Evolutionary conservation across 768 basidiomycete genomes (phyloP), one percentile per base, ranked within the genome.

Genomic region (Pleurotus tuber-regium): DNA sequence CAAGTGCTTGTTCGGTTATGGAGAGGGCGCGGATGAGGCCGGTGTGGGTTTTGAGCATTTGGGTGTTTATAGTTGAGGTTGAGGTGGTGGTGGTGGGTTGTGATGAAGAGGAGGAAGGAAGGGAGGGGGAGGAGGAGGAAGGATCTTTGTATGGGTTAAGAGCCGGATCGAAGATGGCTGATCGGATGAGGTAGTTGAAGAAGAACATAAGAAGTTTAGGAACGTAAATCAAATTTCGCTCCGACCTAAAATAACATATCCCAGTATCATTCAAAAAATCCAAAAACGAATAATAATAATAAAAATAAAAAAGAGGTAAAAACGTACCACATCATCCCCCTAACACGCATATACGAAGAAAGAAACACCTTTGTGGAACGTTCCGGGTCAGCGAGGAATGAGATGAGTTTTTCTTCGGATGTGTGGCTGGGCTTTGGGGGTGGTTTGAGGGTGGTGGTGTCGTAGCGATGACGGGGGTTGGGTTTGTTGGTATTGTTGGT

Each of bases 301-400:
- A n/a, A n/a, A n/a, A n/a, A n/a, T n/a, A n/a, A 43, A 33, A 25
- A 5, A 41, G 40, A 47, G 28, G 24, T 55, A 14, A 5, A 43
- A 7, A 61, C 74, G n/a, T 53, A 87, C 88, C 84, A 89, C 50
- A 83, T 75, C 41, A 87, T 73, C 21, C 89, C 89, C 51, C 81
- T 79, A 49, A 82, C 77, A 29, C 80, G 73, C 68, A 83, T 84
- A 57, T 81, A 78, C 4, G 86, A 86, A 0, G 87, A 86, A 53
- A 92, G 70, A 65, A 89, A 92, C 16, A 88, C 72, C 50, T 72
- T 80, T 48, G 85, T 66, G 25, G 71, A 65, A 7, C 62, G 64
- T 56, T 82, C 86, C 0, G 89, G 86, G 50, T 87, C 74, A 31
- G 75, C 66, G 52, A 92, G 66, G 63, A 92, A 92, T 3, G 64